Evolutionary conservation across 352 stramenopile species (phyloP).

Genomic region (Pseudoperonospora humuli): DNA sequence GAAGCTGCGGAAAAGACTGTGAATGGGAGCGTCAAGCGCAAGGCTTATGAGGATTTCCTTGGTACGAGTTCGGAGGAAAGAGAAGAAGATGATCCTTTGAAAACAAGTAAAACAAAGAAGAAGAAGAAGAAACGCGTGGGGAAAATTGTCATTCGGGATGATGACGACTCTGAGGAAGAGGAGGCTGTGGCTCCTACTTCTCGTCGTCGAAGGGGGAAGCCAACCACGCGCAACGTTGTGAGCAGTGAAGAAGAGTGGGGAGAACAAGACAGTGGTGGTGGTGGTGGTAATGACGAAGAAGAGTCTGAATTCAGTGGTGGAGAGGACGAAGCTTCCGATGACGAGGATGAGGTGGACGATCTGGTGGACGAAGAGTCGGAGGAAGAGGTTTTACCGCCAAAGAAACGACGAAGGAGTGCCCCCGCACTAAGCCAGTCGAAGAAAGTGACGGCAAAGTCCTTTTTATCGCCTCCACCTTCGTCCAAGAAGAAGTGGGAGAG

Average conservation of each 20-base stretch:
- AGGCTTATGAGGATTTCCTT: constrained; percentile 66
- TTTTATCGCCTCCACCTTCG: constrained; percentile 30
- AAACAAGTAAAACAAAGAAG: no score
- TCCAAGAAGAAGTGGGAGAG: constrained; percentile 21
- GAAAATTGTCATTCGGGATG: constrained; percentile 73
- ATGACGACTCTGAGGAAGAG: constrained; percentile 67
- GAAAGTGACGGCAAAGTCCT: constrained; percentile 23
- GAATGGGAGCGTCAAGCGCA: constrained; percentile 26
- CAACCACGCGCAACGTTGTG: constrained; percentile 19
- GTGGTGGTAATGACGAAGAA: constrained; percentile 31
- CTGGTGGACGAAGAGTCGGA: constrained; percentile 37
- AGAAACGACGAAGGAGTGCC: constrained; percentile 42
- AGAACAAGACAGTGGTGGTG: constrained; percentile 29
- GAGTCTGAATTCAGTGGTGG: constrained; percentile 55
- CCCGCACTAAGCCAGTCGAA: constrained; percentile 19
- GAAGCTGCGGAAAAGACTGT: constrained; percentile 3
- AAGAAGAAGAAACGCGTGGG: constrained; percentile 27
- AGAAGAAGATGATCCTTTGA: no score
- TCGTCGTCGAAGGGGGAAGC: constrained; percentile 21
- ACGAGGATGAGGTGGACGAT: constrained; percentile 36
- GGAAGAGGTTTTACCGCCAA: constrained; percentile 24
- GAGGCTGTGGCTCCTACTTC: constrained; percentile 18
- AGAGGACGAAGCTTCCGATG: constrained; percentile 37
- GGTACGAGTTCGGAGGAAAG: constrained; percentile 58
- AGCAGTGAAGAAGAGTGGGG: constrained; percentile 46